A percentile compares a stretch with the other conserved stretches of the same genome.
Conservation (phyloP, 2,329 filamentous ascomycete genomes). For the Diaporthe citriasiana region DNA sequence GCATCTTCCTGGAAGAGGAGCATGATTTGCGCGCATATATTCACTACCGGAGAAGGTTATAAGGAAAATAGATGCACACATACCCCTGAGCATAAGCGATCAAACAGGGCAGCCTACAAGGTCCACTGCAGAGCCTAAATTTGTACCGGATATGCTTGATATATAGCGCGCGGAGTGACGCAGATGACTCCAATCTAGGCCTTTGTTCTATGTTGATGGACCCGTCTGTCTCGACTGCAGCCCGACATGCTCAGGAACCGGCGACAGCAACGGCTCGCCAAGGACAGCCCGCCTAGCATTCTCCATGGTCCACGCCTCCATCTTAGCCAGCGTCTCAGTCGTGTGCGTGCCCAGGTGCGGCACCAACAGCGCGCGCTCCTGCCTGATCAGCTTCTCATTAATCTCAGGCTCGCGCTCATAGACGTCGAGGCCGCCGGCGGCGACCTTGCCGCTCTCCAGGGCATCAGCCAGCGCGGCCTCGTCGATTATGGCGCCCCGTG, state of each 20-base stretch:
- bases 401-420: constrained; percentile 58
- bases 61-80: too few species aligned
- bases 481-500: constrained; percentile 63
- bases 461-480: constrained; percentile 62
- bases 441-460: constrained; percentile 61
- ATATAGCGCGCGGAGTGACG: too few species aligned
- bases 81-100: too few species aligned
- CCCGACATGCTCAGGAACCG: constrained; percentile 19
- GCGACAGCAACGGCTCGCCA: constrained; percentile 9
- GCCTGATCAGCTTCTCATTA: constrained; percentile 26
- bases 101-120: too few species aligned
- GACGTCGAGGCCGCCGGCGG: constrained; percentile 64
- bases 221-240: not conserved
- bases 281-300: constrained; percentile 21
- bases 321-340: constrained; percentile 27
- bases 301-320: constrained; percentile 35
- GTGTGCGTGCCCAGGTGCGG: constrained; percentile 36
- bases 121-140: not conserved
- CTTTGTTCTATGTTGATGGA: not conserved
- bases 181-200: too few species aligned
- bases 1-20: too few species aligned
- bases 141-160: not conserved
- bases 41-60: too few species aligned
- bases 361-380: constrained; percentile 31
- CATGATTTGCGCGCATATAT: too few species aligned